These are phyloP conservation scores for Diospyros lotus DNA, from an alignment of 148 eudicot genomes.

Conservation along the genomic window DNA sequence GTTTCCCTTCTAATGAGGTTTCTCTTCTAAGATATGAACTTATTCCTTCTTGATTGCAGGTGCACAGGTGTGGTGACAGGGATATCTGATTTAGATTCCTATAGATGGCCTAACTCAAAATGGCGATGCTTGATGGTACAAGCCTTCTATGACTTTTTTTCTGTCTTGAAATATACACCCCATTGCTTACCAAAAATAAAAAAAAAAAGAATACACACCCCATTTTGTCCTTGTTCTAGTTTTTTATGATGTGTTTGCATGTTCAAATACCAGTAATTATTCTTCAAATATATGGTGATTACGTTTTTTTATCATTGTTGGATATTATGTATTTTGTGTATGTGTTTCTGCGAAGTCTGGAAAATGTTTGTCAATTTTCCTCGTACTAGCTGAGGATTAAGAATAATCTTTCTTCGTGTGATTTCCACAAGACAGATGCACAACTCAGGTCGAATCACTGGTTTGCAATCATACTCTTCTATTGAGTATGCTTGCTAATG, in stretches of 20 bases:
- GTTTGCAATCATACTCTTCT: too few species aligned
- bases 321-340: neutral
- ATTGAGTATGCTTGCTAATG: too few species aligned
- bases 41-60: slow-evolving; percentile 26
- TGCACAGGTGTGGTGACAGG: slow-evolving; percentile 69
- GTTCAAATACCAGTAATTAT: neutral
- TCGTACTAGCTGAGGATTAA: neutral
- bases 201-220: too few species aligned
- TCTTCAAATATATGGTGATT: neutral
- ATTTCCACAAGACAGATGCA: too few species aligned
- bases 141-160: neutral
- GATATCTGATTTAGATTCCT: slow-evolving; percentile 61
- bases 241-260: neutral
- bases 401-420: too few species aligned
- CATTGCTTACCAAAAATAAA: neutral
- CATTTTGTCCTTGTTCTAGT: neutral
- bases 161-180: neutral
- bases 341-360: neutral
- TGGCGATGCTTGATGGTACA: slow-evolving; percentile 87
- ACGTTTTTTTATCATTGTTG: neutral
- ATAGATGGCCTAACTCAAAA: slow-evolving; percentile 72
- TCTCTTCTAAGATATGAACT: neutral
- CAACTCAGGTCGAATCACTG: too few species aligned
- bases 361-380: neutral
- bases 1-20: neutral